Conservation (phyloP, 2,329 filamentous ascomycete species). For the Scortechinia acanthostroma region DNA sequence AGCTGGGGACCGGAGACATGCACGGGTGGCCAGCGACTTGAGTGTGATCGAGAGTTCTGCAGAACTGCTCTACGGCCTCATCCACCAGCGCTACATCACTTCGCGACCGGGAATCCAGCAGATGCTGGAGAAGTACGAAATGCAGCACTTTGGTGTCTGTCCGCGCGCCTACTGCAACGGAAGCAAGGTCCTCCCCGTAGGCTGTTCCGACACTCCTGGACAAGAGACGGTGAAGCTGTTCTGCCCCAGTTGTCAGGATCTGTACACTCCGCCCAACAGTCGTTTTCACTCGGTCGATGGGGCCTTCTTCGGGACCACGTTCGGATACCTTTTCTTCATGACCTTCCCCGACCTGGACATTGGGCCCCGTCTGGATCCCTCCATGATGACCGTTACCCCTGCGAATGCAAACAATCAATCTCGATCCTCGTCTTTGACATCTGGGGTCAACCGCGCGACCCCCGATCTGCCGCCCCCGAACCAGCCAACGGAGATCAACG, state of each 20-base stretch:
- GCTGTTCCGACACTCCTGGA: conserved; percentile 65
- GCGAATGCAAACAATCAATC: background rate
- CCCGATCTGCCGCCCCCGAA: conserved; percentile 7
- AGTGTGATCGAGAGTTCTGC: conserved; percentile 70
- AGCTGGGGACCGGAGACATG: conserved; percentile 30
- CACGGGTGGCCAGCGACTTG: conserved; percentile 62
- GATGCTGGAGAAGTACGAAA: conserved; percentile 74
- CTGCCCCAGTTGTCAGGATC: conserved; percentile 68
- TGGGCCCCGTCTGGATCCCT: conserved; percentile 8
- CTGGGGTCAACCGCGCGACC: conserved; percentile 16
- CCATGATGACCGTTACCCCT: background rate
- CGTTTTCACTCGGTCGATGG: conserved; percentile 71
- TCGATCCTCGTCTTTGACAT: conserved; percentile 28
- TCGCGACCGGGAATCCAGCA: conserved; percentile 70
- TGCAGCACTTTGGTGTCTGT: conserved; percentile 68
- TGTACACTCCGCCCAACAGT: conserved; percentile 70
- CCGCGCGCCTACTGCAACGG: conserved; percentile 65
- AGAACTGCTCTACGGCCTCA: conserved; percentile 69
- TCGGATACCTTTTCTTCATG: conserved; percentile 72
- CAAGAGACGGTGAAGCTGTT: conserved; percentile 73
- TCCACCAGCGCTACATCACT: conserved; percentile 73
- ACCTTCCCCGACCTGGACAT: conserved; percentile 71
- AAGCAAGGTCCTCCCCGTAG: conserved; percentile 65
- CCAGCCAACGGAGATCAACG: conserved; percentile 42
- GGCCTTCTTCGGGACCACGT: conserved; percentile 72